Evolutionary conservation across 129 eudicot genomes (phyloP).

Genomic region (sunflower (Helianthus annuus)): DNA sequence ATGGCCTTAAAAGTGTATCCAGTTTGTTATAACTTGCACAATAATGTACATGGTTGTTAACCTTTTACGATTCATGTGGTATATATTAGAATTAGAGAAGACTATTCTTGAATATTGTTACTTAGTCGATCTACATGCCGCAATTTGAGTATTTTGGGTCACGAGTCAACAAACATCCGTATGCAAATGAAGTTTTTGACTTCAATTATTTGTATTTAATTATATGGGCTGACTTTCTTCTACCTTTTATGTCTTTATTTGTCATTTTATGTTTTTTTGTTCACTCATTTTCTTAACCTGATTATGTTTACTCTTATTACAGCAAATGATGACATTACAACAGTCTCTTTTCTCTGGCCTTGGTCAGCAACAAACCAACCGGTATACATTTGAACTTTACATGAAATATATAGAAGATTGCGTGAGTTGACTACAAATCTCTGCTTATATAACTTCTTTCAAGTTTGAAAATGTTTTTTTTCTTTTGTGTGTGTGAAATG

Average conservation of each 20-base stretch:
- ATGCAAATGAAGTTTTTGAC: slow-evolving; percentile 22
- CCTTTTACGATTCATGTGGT: not conserved
- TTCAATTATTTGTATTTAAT: not conserved
- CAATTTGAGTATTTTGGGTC: not conserved
- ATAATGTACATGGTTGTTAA: not conserved
- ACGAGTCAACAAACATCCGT: not conserved
- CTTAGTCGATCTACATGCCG: too few relatives aligned
- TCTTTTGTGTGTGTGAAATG: not conserved
- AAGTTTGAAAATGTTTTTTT: not conserved
- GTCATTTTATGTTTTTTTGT: slow-evolving; percentile 9
- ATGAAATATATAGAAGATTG: slow-evolving; percentile 2
- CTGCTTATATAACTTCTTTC: not conserved
- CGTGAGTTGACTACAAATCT: not conserved
- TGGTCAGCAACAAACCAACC: slow-evolving; percentile 50
- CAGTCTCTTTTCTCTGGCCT: slow-evolving; percentile 57
- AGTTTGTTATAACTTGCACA: slow-evolving; percentile 1
- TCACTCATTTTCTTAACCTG: slow-evolving; percentile 2
- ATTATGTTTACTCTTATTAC: slow-evolving; percentile 23
- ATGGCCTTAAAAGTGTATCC: not conserved
- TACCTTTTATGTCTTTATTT: not conserved
- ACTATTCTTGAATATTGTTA: not conserved
- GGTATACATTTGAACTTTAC: slow-evolving; percentile 36
- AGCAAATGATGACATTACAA: slow-evolving; percentile 72
- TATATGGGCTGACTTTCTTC: not conserved
- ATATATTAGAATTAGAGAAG: not conserved